Evolutionary conservation across 2,329 filamentous ascomycete species (phyloP), one percentile per base, ranked within the genome.

Genomic region (Alternaria sp.): DNA sequence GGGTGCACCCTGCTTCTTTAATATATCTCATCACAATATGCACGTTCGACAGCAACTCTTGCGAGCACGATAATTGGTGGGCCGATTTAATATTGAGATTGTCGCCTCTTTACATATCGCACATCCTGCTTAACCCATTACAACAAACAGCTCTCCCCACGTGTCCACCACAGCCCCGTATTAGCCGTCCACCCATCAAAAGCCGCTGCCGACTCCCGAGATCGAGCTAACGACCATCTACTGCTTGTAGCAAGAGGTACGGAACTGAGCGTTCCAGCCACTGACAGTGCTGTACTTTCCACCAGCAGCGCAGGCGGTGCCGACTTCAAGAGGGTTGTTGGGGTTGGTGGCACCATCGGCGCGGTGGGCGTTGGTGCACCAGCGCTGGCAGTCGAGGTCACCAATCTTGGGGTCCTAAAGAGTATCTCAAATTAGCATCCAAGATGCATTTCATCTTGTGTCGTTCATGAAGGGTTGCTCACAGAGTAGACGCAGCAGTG

Each of bases 271-370:
- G 49, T 54, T 59, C 14, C 18, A 33, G 37, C 47, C 57, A 33
- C 47, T 59, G 57, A 59, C 57, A 46, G 57, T 54, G 6, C 7
- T n/a, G 23, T 53, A 59, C 47, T 59, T 59, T 45, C 57, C 57
- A 45, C 26, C 41, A 44, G 57, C 37, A 26, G 33, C 33, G 57
- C 57, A 59, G 26, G 37, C 47, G 49, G 47, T 53, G 25, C 55
- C 55, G 46, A 28, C 55, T 46, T 51, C 46, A 51, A 58, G 55
- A 58, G 55, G 55, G 46, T 58, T 58, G 21, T 28, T 43, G 7
- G 55, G 55, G 23, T 58, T 54, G 5, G 47, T 59, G 26, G 37
- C 37, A 37, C 37, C 47, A 20, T 54, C 57, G 20, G 47, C 47
- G 26, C 47, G 57, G 47, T 45, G 57, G 41, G 47, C 57, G 37